Evolutionary conservation across 148 eudicot species (phyloP), one percentile per base, ranked within the genome.

Genomic region (Nepenthes mirabilis): DNA sequence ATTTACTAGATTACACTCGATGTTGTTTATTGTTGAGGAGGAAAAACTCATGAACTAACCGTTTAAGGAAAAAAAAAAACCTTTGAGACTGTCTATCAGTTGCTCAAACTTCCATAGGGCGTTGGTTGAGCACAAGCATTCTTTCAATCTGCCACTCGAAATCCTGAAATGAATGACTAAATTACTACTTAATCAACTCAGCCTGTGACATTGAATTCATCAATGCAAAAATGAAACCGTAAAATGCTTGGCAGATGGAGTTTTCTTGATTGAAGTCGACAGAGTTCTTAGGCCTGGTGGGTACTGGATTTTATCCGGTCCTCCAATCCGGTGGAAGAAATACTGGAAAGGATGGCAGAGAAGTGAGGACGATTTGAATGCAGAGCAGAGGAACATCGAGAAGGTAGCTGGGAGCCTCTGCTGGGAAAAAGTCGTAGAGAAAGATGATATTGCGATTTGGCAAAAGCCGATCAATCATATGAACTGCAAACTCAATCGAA

Each of bases 291-390:
- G 84, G 36, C 84, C 84, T 0, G 84, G 84, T 10, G 84, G 84
- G 4, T 80, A 68, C 57, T 80, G 84, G 84, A 77, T 73, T 51
- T 76, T 78, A 23, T 75, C 86, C 2, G 86, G 80, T 12, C 80
- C 80, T 1, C 80, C 83, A 3, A 73, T 72, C 60, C 62, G 47
- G 4, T 75, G 83, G 80, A 65, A 57, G 54, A 78, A 68, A 47
- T 56, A 73, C 48, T 73, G 81, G 81, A 70, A 58, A 61, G 83
- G 83, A n/a, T 82, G 87, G 87, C 53, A 79, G 11, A 74, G 87
- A 61, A 57, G 80, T 2, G 56, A 6, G 72, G 75, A 82, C 47
- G 87, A 82, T 69, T 57, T 82, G 62, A 76, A 79, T 40, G 77
- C 62, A 3, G 87, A 82, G 52, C 87, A 82, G 64, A 74, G 66